These are phyloP conservation scores for Phytophthora brassicae DNA, from an alignment of 352 stramenopile genomes.

Conservation along the genomic window DNA sequence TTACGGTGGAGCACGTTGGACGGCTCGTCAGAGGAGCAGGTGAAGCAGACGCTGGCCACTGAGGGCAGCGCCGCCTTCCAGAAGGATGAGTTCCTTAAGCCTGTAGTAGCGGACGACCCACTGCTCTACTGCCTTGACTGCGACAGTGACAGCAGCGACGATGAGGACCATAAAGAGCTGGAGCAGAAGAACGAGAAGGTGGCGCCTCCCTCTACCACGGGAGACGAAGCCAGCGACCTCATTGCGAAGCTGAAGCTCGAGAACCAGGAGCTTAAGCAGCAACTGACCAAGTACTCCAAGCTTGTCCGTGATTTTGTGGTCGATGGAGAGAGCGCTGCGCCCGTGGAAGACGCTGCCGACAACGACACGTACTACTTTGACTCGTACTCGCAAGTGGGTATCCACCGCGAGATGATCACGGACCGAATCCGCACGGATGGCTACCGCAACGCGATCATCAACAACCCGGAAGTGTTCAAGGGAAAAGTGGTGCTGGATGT, in stretches of 20 bases:
- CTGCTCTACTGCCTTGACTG: slow-evolving; percentile 83
- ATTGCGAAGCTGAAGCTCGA: slow-evolving; percentile 56
- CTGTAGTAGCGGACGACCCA: slow-evolving; percentile 74
- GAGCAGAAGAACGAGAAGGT: slow-evolving; percentile 41
- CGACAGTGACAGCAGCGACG: slow-evolving; percentile 54
- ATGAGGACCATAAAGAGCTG: slow-evolving; percentile 39
- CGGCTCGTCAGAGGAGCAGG: slow-evolving; percentile 32
- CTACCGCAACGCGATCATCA: slow-evolving; percentile 98
- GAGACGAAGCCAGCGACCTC: slow-evolving; percentile 22
- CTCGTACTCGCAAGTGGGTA: slow-evolving; percentile 98
- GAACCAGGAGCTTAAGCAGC: slow-evolving; percentile 74
- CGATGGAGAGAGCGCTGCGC: slow-evolving; percentile 46
- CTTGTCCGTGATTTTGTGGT: slow-evolving; percentile 71
- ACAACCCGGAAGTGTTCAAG: slow-evolving; percentile 97
- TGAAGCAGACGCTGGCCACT: slow-evolving; percentile 47
- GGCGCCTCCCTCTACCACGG: not conserved
- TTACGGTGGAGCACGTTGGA: slow-evolving; percentile 52
- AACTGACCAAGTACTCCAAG: slow-evolving; percentile 74
- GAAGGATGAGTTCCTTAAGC: slow-evolving; percentile 75
- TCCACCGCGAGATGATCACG: slow-evolving; percentile 96
- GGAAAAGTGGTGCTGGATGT: slow-evolving; percentile 98
- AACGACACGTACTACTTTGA: slow-evolving; percentile 97
- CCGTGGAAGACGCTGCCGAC: slow-evolving; percentile 45
- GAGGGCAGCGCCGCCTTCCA: slow-evolving; percentile 56
- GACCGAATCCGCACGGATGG: slow-evolving; percentile 93